Evolutionary conservation across 2,329 filamentous ascomycete genomes (phyloP).

Genomic region (Lachnellula arida): DNA sequence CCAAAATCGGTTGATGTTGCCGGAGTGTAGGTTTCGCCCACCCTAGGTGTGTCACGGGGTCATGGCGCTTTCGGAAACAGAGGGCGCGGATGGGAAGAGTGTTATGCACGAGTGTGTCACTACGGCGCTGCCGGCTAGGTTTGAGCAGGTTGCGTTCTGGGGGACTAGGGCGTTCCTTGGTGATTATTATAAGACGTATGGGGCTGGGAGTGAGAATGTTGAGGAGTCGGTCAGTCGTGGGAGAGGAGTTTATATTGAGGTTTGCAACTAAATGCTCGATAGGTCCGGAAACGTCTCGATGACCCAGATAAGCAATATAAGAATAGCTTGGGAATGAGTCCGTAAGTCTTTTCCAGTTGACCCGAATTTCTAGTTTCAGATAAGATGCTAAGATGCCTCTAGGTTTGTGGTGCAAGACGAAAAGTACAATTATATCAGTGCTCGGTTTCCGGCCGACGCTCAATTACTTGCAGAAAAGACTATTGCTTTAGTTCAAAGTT

Average conservation of each 20-base stretch:
- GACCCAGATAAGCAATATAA: constrained; percentile 41
- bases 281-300: constrained; percentile 42
- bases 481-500: constrained; percentile 37
- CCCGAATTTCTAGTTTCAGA: neutral
- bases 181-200: constrained; percentile 54
- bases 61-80: constrained; percentile 43
- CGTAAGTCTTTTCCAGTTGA: constrained; percentile 34
- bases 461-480: constrained; percentile 39
- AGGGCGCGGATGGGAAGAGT: constrained; percentile 39
- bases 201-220: constrained; percentile 45
- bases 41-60: constrained; percentile 52
- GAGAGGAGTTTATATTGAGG: neutral
- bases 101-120: constrained; percentile 44
- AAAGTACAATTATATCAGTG: constrained; percentile 46
- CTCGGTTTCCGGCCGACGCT: constrained; percentile 42
- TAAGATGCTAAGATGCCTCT: neutral
- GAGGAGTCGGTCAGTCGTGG: constrained; percentile 39
- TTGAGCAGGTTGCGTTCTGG: constrained; percentile 47
- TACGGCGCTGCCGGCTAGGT: constrained; percentile 44
- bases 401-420: constrained; percentile 47
- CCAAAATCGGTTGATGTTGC: no score
- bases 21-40: no score
- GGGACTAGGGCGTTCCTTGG: constrained; percentile 45
- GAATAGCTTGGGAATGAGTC: constrained; percentile 37
- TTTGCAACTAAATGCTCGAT: neutral